Evolutionary conservation across 2,329 filamentous ascomycete species (phyloP), one percentile per base, ranked within the genome.

Genomic region (Escovopsis sp.): DNA sequence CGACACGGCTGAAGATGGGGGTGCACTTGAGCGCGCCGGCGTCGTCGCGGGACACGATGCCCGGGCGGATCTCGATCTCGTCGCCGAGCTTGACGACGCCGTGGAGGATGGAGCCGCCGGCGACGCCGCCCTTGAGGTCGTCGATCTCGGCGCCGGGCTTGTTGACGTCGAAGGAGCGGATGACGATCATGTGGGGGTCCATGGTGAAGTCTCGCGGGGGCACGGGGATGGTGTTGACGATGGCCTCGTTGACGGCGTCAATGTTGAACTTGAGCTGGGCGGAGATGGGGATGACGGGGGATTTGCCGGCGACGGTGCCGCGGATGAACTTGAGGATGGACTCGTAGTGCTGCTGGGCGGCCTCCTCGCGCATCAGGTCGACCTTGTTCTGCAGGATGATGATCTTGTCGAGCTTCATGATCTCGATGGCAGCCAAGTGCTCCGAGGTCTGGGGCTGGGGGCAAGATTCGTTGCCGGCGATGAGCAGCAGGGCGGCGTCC

Each of bases 311-410:
- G 41, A 94, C 88, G 25, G 90, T 98, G 54, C 90, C 90, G 55
- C 90, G 79, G 54, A 98, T 94, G 63, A 98, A 98, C 63, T 96
- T 96, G 52, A 92, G 71, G 48, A 98, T 98, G 2, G 87, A 94
- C 61, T 94, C 79, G 68, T 94, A 90, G 62, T 98, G 90, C 54
- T 88, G 76, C 53, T 85, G 74, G 33, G 92, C 90, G 43, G 81
- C 84, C 57, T 96, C 88, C 69, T 94, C 84, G 50, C 86, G 76
- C 86, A 98, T 96, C 49, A 98, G 65, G 57, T 98, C 90, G 52
- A 98, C 90, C 74, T 98, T 98, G 70, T 98, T 98, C 64, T 98
- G 90, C 40, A 98, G 75, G 54, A 98, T 96, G 58, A 98, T 94
- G 62, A 98, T 94, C 66, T 98, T 92, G 61, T 93, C 86, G 45